Evolutionary conservation across 2,329 filamentous ascomycete genomes (phyloP).

Genomic region (Talaromyces sp.): DNA sequence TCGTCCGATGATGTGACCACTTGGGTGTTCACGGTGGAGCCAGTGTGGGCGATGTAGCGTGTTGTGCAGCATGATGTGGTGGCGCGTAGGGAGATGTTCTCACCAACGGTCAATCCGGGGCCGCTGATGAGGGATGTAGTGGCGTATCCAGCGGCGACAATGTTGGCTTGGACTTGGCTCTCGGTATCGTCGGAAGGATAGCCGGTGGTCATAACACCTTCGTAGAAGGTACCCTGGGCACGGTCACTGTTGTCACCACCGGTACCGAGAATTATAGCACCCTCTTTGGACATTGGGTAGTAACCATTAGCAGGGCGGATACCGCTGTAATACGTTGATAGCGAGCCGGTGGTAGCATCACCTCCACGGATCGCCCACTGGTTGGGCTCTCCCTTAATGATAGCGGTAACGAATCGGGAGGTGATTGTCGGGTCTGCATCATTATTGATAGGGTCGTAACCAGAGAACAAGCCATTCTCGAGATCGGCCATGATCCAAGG

Average conservation of each 20-base stretch:
- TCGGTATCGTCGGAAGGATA: constrained; percentile 15
- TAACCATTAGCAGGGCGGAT: constrained; percentile 12
- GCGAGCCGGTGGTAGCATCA: constrained; percentile 9
- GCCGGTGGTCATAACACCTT: constrained; percentile 14
- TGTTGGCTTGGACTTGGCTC: constrained; percentile 11
- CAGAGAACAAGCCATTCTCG: constrained; percentile 16
- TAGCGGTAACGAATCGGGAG: constrained; percentile 12
- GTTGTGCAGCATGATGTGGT: constrained; percentile 55
- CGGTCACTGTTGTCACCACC: constrained; percentile 14
- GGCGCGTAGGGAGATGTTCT: constrained; percentile 49
- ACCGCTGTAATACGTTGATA: constrained; percentile 14
- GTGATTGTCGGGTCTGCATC: constrained; percentile 13
- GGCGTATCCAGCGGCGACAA: constrained; percentile 11
- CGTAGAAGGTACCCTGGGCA: constrained; percentile 15
- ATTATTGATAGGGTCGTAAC: constrained; percentile 14
- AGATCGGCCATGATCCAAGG: constrained; percentile 18
- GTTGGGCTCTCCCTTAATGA: constrained; percentile 11
- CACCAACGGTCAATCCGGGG: constrained; percentile 1
- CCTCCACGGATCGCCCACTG: constrained; percentile 17
- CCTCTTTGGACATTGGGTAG: constrained; percentile 12
- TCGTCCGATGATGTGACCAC: constrained; percentile 52
- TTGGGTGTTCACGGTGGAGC: constrained; percentile 52
- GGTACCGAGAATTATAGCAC: constrained; percentile 15
- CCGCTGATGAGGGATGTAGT: constrained; percentile 14
- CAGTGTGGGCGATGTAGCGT: constrained; percentile 55